Conservation (phyloP, 225 moss, liverwort and hornwort genomes). For the Marchantia polymorpha region DNA sequence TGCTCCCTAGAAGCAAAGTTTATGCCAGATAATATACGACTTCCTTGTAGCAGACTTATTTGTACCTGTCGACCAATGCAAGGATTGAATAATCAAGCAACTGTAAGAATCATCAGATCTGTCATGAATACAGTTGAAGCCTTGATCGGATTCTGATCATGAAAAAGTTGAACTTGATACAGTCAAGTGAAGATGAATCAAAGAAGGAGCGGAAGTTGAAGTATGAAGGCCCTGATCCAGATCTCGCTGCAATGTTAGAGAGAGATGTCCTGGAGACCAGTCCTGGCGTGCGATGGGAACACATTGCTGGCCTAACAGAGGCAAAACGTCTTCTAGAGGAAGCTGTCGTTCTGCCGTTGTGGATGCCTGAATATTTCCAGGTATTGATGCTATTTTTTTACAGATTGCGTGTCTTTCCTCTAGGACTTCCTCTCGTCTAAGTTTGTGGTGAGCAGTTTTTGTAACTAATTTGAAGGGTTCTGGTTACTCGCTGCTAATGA, state of each 20-base stretch:
- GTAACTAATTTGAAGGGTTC: too few relatives aligned
- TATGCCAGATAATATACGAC: not conserved
- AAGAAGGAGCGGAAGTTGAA: conserved; percentile 76
- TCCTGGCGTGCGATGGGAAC: conserved; percentile 99
- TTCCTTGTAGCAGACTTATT: not conserved
- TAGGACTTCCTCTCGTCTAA: too few relatives aligned
- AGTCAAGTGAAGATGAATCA: conserved; percentile 95
- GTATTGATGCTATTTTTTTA: conserved; percentile 21
- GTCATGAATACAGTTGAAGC: not conserved
- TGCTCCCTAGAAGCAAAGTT: not conserved
- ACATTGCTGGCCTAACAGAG: conserved; percentile 96
- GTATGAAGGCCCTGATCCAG: conserved; percentile 96
- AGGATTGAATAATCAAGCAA: too few relatives aligned
- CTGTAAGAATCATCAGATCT: too few relatives aligned
- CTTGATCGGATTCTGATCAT: not conserved
- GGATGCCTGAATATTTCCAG: conserved; percentile 99
- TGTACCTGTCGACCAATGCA: not conserved
- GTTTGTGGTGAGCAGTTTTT: too few relatives aligned
- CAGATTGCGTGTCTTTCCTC: too few relatives aligned
- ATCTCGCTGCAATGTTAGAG: conserved; percentile 98
- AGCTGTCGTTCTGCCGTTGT: conserved; percentile 93
- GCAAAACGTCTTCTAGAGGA: conserved; percentile 98
- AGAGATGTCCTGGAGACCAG: conserved; percentile 98
- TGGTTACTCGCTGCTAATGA: too few relatives aligned
- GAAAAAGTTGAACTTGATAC: conserved; percentile 9